Conservation (phyloP, 2,329 filamentous ascomycete genomes). For the Tolypocladium nubicola region DNA sequence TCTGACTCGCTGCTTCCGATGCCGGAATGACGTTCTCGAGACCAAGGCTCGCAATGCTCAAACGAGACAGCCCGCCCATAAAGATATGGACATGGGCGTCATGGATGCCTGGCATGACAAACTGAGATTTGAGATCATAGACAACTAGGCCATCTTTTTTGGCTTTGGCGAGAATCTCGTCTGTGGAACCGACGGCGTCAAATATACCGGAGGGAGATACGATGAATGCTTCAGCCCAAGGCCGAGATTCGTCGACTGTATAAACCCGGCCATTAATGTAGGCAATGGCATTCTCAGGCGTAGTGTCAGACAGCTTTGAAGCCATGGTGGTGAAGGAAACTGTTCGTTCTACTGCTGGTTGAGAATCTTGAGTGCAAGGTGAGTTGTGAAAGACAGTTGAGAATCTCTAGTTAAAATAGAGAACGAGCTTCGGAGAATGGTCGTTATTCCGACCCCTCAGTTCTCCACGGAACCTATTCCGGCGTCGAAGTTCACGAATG, state of each 20-base stretch:
- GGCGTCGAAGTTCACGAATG: background rate
- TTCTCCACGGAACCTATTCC: background rate
- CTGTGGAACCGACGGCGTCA: background rate
- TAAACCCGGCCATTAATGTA: constrained; percentile 1
- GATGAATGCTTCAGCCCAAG: constrained; percentile 1
- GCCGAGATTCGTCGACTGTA: background rate
- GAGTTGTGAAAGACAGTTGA: no score
- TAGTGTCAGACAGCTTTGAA: background rate
- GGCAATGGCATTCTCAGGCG: background rate
- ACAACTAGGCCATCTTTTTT: background rate
- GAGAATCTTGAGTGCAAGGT: background rate
- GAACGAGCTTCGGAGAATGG: background rate
- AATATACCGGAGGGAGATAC: background rate
- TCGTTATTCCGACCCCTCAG: background rate
- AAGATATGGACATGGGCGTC: constrained; percentile 1
- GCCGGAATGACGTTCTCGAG: background rate
- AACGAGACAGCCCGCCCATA: background rate
- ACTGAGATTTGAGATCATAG: background rate
- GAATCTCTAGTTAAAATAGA: background rate
- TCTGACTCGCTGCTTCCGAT: background rate
- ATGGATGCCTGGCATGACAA: constrained; percentile 2
- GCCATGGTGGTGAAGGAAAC: background rate
- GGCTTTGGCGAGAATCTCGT: background rate
- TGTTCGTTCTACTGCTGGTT: background rate
- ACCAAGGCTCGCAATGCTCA: background rate